Percentiles rank a stretch among this genome's conserved stretches.
These are phyloP conservation scores for Nannochloropsis gaditana DNA, from an alignment of 108 stramenopile genomes.

Conservation along the genomic window DNA sequence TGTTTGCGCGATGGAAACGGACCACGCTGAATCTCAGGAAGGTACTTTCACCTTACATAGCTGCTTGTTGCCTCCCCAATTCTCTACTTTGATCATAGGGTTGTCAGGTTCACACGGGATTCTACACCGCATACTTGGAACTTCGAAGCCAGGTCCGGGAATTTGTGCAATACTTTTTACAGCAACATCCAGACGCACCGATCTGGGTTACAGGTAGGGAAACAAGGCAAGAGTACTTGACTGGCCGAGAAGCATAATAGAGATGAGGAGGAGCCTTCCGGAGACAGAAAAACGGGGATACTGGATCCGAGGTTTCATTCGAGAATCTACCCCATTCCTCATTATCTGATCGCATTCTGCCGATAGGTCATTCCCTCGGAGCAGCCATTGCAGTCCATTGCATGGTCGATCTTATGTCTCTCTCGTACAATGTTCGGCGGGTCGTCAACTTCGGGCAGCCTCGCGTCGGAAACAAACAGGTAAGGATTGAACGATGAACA, in stretches of 20 bases:
- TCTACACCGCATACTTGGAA: conserved; percentile 18
- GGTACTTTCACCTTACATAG: no score
- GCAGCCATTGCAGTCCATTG: background rate
- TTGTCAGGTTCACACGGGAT: conserved; percentile 33
- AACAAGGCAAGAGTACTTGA: background rate
- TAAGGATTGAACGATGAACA: background rate
- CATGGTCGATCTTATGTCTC: background rate
- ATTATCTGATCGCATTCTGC: no score
- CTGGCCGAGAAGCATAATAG: no score
- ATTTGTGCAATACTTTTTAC: background rate
- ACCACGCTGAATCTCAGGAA: no score
- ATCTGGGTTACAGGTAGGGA: background rate
- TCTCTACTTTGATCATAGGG: background rate
- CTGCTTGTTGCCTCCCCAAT: background rate
- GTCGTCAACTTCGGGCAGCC: background rate
- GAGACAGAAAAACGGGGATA: no score
- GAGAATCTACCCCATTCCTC: no score
- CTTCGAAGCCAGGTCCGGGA: background rate
- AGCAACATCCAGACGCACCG: background rate
- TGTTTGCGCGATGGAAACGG: background rate
- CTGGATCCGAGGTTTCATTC: background rate
- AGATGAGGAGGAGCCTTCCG: background rate
- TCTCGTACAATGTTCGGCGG: background rate
- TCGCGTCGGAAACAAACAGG: background rate
- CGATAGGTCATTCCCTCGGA: background rate